phyloP scores from a whole-genome alignment of 306 rosid species.

The Ochetophila trinervis region DNA sequence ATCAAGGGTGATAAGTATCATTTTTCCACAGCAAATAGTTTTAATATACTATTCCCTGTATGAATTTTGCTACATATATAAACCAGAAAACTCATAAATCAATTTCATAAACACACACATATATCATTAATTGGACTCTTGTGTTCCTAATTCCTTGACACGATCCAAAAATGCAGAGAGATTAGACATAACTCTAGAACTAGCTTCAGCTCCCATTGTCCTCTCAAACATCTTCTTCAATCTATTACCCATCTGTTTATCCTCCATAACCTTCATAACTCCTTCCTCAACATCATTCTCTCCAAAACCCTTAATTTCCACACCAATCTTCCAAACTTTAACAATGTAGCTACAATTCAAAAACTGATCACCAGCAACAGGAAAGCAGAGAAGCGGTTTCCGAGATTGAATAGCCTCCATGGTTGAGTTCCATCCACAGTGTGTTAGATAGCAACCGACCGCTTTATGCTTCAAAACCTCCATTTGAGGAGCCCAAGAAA shows the following conservation, averaged over 20 bases:
- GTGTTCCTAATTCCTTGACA: slow-evolving; percentile 20
- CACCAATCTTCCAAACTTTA: slow-evolving; percentile 67
- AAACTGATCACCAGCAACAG: slow-evolving; percentile 85
- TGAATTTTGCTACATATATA: no score
- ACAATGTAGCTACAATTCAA: slow-evolving; percentile 62
- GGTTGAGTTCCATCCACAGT: slow-evolving; percentile 97
- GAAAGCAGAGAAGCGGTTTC: slow-evolving; percentile 66
- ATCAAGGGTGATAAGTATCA: no score
- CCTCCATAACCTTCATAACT: slow-evolving; percentile 46
- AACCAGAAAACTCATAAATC: background rate
- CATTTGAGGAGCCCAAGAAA: slow-evolving; percentile 85
- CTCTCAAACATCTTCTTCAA: slow-evolving; percentile 36
- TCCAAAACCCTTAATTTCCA: slow-evolving; percentile 51
- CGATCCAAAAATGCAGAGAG: slow-evolving; percentile 40
- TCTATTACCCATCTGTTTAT: slow-evolving; percentile 44
- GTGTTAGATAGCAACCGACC: slow-evolving; percentile 71
- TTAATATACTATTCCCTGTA: no score
- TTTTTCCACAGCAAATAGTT: no score
- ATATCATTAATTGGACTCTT: slow-evolving; percentile 1
- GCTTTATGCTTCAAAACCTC: slow-evolving; percentile 52
- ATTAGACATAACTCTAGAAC: slow-evolving; percentile 16
- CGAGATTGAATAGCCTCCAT: slow-evolving; percentile 67
- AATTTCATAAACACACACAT: slow-evolving; percentile 5
- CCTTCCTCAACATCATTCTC: slow-evolving; percentile 62
- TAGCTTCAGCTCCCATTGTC: slow-evolving; percentile 40